phyloP scores from a whole-genome alignment of 129 eudicot genomes.

The Pseudognaphalium luteoalbum region DNA sequence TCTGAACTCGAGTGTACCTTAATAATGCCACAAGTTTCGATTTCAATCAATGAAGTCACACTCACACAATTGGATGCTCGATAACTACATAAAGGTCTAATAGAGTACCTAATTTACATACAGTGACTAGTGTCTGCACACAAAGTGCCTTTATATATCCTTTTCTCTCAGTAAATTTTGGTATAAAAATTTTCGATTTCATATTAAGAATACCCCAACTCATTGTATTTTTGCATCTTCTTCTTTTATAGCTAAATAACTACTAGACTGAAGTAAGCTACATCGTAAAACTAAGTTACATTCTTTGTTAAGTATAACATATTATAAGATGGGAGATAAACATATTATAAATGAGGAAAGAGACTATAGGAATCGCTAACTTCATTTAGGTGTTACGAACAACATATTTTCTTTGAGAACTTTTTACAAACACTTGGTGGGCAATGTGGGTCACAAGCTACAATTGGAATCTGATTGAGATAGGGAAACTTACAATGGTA shows the following conservation, averaged over 20 bases:
- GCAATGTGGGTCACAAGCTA: background rate
- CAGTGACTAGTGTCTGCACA: background rate
- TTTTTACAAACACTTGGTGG: conserved; percentile 6
- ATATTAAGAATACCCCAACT: too few species aligned
- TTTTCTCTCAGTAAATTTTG: too few species aligned
- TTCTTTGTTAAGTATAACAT: background rate
- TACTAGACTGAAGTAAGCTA: background rate
- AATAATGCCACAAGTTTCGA: background rate
- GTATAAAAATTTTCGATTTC: too few species aligned
- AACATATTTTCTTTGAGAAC: conserved; percentile 5
- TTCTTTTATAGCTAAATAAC: too few species aligned
- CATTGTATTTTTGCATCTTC: too few species aligned
- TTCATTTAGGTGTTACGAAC: background rate
- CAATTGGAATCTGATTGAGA: background rate
- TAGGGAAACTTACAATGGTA: background rate
- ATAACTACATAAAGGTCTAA: conserved; percentile 6
- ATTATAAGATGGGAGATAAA: background rate
- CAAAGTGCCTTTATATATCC: too few species aligned
- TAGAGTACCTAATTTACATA: background rate
- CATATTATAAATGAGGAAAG: background rate
- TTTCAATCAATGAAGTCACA: conserved; percentile 29
- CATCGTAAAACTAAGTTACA: background rate
- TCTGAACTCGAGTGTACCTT: conserved; percentile 4
- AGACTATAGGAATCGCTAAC: background rate
- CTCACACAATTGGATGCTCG: conserved; percentile 25